Conservation (phyloP, 2,329 filamentous ascomycete genomes). For the Fusarium floridanum region DNA sequence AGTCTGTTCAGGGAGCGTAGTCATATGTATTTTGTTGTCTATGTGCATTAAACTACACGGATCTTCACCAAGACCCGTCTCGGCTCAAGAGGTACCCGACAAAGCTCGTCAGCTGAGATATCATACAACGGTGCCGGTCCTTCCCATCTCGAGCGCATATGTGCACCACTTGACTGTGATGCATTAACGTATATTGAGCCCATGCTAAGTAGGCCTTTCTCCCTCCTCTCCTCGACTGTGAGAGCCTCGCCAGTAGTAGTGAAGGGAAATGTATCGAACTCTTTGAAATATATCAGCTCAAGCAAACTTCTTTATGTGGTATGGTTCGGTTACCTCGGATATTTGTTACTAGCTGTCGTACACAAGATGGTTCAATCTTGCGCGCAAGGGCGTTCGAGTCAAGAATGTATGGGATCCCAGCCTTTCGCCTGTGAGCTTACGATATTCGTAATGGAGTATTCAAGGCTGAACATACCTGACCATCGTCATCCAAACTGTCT, state of each 20-base stretch:
- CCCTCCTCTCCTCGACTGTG: not conserved
- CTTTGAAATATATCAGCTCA: not conserved
- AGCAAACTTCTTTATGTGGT: not conserved
- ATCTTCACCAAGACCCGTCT: not conserved
- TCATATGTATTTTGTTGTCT: not conserved
- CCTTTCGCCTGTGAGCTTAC: not conserved
- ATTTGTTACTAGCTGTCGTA: not conserved
- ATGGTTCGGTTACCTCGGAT: not conserved
- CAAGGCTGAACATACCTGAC: not conserved
- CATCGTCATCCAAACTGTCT: not conserved
- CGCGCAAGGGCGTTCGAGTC: not conserved
- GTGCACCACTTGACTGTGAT: not conserved
- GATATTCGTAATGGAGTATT: not conserved
- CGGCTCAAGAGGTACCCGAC: not conserved
- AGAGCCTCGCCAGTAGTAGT: not conserved
- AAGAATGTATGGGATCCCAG: not conserved
- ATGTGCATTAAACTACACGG: not conserved
- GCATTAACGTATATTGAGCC: not conserved
- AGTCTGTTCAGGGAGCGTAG: not conserved
- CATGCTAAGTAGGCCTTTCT: not conserved
- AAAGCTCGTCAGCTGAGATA: not conserved
- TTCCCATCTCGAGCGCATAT: not conserved
- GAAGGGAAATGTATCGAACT: not conserved
- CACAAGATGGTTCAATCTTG: not conserved
- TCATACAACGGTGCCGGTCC: not conserved